phyloP scores from a whole-genome alignment of 148 eudicot species.

The Simmondsia chinensis region DNA sequence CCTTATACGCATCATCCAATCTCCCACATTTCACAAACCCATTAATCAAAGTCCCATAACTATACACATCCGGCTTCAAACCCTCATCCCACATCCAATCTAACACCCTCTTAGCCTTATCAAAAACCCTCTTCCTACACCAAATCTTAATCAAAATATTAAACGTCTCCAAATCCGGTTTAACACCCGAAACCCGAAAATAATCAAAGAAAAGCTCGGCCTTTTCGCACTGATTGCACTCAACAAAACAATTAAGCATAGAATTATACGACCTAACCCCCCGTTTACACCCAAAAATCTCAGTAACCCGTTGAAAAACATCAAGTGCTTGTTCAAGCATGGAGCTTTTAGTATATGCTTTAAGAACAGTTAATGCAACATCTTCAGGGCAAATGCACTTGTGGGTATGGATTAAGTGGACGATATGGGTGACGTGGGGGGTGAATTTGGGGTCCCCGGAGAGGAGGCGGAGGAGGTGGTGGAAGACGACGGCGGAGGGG shows the following conservation, averaged over 20 bases:
- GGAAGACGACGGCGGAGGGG: constrained; percentile 38
- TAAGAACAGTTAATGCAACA: constrained; percentile 45
- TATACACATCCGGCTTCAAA: constrained; percentile 48
- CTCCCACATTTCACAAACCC: constrained; percentile 50
- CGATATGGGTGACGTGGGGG: constrained; percentile 30
- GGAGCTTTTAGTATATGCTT: constrained; percentile 37
- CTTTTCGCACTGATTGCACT: constrained; percentile 30
- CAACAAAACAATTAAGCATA: constrained; percentile 51
- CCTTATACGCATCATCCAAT: constrained; percentile 26
- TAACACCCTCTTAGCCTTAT: constrained; percentile 37
- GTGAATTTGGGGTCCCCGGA: constrained; percentile 18
- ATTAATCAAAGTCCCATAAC: constrained; percentile 56
- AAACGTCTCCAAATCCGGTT: constrained; percentile 53
- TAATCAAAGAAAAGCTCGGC: constrained; percentile 49
- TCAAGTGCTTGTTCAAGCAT: constrained; percentile 48
- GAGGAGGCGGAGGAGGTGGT: constrained; percentile 73
- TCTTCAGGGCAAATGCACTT: constrained; percentile 50
- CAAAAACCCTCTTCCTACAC: constrained; percentile 44
- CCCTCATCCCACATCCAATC: constrained; percentile 42
- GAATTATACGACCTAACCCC: constrained; percentile 62
- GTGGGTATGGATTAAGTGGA: constrained; percentile 36
- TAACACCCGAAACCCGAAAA: constrained; percentile 31
- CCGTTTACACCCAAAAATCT: constrained; percentile 61
- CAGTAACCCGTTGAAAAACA: constrained; percentile 44
- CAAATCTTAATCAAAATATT: constrained; percentile 62